Evolutionary conservation across 225 moss, liverwort and hornwort species (phyloP).

Genomic region (Takakia lepidozioides): DNA sequence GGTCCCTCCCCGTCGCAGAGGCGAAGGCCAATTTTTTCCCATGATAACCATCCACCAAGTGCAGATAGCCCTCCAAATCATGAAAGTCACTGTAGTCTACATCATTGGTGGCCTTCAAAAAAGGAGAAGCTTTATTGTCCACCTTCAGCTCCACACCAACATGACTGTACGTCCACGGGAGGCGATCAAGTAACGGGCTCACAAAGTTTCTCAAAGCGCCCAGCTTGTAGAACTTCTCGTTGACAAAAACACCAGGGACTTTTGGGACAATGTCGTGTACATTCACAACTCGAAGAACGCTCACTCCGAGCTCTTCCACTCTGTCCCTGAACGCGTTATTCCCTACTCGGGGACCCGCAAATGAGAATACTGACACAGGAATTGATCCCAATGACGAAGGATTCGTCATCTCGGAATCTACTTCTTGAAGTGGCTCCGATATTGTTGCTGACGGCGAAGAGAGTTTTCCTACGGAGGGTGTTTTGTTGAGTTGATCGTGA

Average conservation of each 20-base stretch:
- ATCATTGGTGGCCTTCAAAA: conserved; percentile 16
- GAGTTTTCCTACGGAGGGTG: conserved; percentile 4
- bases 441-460: too few species aligned
- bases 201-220: conserved; percentile 7
- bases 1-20: conserved; percentile 21
- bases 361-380: conserved; percentile 55
- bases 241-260: conserved; percentile 37
- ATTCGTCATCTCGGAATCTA: background rate
- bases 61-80: conserved; percentile 61
- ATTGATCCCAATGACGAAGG: conserved; percentile 4
- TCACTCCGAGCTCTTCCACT: conserved; percentile 45
- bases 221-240: conserved; percentile 5
- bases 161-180: conserved; percentile 60
- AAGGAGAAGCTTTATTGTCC: conserved; percentile 35
- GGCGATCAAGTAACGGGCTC: conserved; percentile 26
- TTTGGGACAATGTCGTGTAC: conserved; percentile 38
- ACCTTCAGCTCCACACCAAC: conserved; percentile 30
- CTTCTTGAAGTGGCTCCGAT: too few species aligned
- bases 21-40: conserved; percentile 7
- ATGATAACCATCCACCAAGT: conserved; percentile 45
- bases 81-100: conserved; percentile 25
- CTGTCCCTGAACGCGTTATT: conserved; percentile 42
- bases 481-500: conserved; percentile 6
- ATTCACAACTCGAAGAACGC: conserved; percentile 47
- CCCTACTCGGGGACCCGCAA: conserved; percentile 56